Base-by-base conservation (phyloP, 2,329 filamentous ascomycete species). In the Juglanconis oblonga region DNA sequence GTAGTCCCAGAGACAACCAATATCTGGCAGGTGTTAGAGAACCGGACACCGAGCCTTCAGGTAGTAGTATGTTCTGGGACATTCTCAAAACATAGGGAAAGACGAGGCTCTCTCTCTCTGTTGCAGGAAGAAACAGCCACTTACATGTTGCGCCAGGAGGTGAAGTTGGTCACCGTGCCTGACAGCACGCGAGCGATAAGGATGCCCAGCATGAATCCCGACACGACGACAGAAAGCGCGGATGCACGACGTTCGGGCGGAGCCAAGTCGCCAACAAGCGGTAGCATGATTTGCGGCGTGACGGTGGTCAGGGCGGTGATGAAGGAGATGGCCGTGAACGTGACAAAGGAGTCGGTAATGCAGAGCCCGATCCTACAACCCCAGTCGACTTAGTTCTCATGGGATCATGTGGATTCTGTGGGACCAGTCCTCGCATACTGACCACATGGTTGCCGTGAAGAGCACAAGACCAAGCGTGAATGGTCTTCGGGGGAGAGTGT, bases 241-340 rank as follows among this genome's bases (percentile, higher is more conserved):
- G 86, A 83, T 2, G 88, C 87, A n/a, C 87, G 84, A 42, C 85
- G 82, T 32, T 85, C 75, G 0, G 83, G 79, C 0, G 89, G 88
- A 0, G 89, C 88, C 17, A 92, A 85, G 67, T 92, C 88, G 1
- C 88, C 87, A 0, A 91, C 88, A 0, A 93, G 77, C 0, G 90
- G 90, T 32, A 92, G 84, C 88, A 93, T 91, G 58, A 87, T 74
- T 72, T 87, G 85, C 33, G 89, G 90, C 3, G 89, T 92, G 2
- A 92, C 89, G 0, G 89, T 92, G 2, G 87, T 87, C 4, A 88
- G 72, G n/a, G 86, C 85, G 4, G 84, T 84, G 58, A 92, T 75
- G 72, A 89, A 92, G 17, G 86, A 89, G 32, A 92, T 77, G 1
- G 79, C 86, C 0, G 84, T 81, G 71, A 93, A 92, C 4, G 81